Percentiles rank a stretch among this genome's conserved stretches.
Conservation (phyloP, 352 stramenopile genomes). For the Phytophthora aleatoria region DNA sequence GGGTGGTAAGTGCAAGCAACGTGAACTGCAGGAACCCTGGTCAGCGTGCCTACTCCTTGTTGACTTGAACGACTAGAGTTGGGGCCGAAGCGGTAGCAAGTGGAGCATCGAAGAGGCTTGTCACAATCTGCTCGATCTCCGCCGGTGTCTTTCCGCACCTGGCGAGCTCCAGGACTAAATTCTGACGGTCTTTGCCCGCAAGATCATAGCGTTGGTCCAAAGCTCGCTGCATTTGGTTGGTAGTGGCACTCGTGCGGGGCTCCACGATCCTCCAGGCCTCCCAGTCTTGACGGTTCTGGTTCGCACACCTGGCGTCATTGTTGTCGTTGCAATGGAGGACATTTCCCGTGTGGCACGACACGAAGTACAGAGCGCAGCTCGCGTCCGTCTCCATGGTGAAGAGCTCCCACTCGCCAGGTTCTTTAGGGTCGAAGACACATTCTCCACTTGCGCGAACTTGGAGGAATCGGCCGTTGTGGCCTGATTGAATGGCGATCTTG, state of each 20-base stretch:
- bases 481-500: slow-evolving; percentile 39
- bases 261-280: slow-evolving; percentile 37
- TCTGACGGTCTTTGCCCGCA: slow-evolving; percentile 13
- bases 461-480: slow-evolving; percentile 31
- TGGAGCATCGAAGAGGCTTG: slow-evolving; percentile 24
- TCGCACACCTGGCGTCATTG: slow-evolving; percentile 25
- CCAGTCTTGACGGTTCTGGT: slow-evolving; percentile 21
- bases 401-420: slow-evolving; percentile 32
- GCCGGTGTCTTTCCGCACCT: slow-evolving; percentile 31
- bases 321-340: slow-evolving; percentile 31
- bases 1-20: not conserved
- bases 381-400: slow-evolving; percentile 44
- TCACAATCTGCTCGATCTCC: slow-evolving; percentile 40
- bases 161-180: slow-evolving; percentile 34
- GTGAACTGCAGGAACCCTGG: not conserved
- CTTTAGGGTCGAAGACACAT: slow-evolving; percentile 38
- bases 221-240: not conserved
- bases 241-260: slow-evolving; percentile 2
- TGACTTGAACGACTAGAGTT: slow-evolving; percentile 15
- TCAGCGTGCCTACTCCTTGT: slow-evolving; percentile 12
- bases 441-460: slow-evolving; percentile 31
- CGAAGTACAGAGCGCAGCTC: slow-evolving; percentile 31
- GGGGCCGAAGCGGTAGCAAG: slow-evolving; percentile 6
- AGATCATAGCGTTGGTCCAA: slow-evolving; percentile 5
- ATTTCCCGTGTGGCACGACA: slow-evolving; percentile 37